A percentile compares a stretch with the other conserved stretches of the same genome.
These are phyloP conservation scores for Cryptococcus floricola DNA, from an alignment of 1,284 basidiomycete genomes.

Conservation along the genomic window DNA sequence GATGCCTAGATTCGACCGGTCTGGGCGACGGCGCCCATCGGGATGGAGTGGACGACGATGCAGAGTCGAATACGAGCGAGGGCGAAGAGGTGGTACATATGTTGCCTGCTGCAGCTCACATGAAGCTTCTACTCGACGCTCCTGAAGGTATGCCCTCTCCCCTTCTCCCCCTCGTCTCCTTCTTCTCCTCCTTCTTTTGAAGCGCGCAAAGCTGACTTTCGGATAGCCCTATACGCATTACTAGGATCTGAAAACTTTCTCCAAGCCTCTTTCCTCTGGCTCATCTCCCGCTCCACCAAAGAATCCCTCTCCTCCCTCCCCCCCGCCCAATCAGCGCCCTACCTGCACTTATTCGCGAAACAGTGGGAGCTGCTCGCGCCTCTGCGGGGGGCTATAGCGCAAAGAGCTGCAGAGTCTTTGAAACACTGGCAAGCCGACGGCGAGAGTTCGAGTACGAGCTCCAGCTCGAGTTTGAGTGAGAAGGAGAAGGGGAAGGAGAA, in stretches of 20 bases:
- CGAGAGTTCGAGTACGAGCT: constrained; percentile 34
- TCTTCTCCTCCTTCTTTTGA: no score
- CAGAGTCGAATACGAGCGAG: constrained; percentile 16
- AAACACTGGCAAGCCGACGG: constrained; percentile 56
- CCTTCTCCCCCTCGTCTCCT: neutral
- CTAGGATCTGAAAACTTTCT: constrained; percentile 73
- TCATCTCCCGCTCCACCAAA: constrained; percentile 71
- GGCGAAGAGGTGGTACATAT: constrained; percentile 56
- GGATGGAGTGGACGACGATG: constrained; percentile 5
- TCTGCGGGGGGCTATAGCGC: constrained; percentile 77
- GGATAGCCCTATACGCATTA: constrained; percentile 64
- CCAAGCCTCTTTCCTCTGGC: constrained; percentile 77
- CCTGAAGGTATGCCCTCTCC: constrained; percentile 59
- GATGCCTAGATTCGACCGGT: constrained; percentile 38
- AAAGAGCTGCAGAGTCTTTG: constrained; percentile 62
- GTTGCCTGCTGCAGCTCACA: constrained; percentile 74
- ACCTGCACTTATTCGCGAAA: constrained; percentile 70
- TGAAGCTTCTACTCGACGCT: constrained; percentile 79
- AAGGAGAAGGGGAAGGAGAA: neutral
- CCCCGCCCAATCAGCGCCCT: constrained; percentile 31
- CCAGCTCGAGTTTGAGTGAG: constrained; percentile 50
- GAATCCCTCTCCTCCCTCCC: constrained; percentile 37
- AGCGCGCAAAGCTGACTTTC: neutral
- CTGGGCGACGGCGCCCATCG: constrained; percentile 9
- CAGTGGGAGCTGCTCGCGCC: constrained; percentile 84